Evolutionary conservation across 2,329 filamentous ascomycete species (phyloP).

Genomic region (Sporothrix inflata): DNA sequence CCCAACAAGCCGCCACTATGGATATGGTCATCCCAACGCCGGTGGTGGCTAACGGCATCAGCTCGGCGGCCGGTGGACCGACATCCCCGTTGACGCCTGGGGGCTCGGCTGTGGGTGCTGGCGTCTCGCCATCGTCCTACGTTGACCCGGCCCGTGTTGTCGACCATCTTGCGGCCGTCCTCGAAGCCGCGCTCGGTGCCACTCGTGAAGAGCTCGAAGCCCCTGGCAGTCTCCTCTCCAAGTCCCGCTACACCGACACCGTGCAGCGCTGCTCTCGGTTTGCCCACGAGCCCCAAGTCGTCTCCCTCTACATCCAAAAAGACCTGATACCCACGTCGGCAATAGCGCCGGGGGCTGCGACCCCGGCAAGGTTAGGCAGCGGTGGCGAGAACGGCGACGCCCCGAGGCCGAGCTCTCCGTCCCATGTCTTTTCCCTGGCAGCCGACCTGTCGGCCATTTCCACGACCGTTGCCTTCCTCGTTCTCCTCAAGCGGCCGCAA

Average conservation of each 20-base stretch:
- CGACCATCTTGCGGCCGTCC: conserved; percentile 71
- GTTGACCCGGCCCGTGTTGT: conserved; percentile 72
- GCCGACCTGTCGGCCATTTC: conserved; percentile 79
- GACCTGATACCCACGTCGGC: conserved; percentile 47
- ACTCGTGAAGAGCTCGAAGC: conserved; percentile 77
- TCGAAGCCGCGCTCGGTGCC: conserved; percentile 75
- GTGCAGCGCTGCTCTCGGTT: conserved; percentile 86
- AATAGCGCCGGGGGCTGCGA: background rate
- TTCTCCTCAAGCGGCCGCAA: conserved; percentile 85
- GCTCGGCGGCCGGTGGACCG: conserved; percentile 32
- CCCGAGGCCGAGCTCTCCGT: background rate
- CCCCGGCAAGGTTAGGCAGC: conserved; percentile 40
- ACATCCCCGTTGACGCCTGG: conserved; percentile 6
- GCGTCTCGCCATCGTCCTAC: conserved; percentile 51
- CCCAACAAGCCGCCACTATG: conserved; percentile 46
- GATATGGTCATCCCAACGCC: conserved; percentile 55
- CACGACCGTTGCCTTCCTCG: conserved; percentile 82
- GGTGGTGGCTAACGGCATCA: conserved; percentile 49
- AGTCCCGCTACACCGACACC: conserved; percentile 73
- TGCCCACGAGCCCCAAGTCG: conserved; percentile 81
- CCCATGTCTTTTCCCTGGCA: conserved; percentile 77
- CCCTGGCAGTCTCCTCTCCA: conserved; percentile 80
- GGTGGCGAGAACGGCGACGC: conserved; percentile 49
- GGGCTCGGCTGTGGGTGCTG: background rate
- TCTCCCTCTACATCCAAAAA: conserved; percentile 89